Evolutionary conservation across 2,329 filamentous ascomycete species (phyloP), one percentile per base, ranked within the genome.

Genomic region (Alternaria alternata): DNA sequence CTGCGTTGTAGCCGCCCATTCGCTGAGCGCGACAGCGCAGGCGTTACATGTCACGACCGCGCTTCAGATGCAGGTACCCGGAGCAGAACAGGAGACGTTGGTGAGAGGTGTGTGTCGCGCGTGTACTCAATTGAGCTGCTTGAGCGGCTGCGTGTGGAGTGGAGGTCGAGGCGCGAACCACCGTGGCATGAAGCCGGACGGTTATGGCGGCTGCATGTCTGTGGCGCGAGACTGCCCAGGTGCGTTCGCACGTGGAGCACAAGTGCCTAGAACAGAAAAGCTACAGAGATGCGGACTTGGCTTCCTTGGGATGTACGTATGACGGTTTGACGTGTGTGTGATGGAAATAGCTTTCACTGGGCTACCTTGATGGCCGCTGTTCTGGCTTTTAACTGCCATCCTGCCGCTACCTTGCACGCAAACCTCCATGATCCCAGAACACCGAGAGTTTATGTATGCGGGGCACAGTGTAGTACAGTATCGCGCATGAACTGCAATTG

Each of bases 1-100:
- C 54, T 36, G 43, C 43, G n/a, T 52, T 55, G 41, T 51, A 49
- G 61, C 57, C 32, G 22, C 48, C 22, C 47, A 70, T 70, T 70
- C 66, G 69, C 44, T 44, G 51, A 8, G 16, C 11, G 8, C 20
- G 22, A 12, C 34, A 28, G 41, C 49, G 46, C 41, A 51, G 22
- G 57, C 57, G 63, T 62, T 61, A 63, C 62, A 63, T 55, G 63
- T 66, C 58, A 56, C 64, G 64, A 57, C 64, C 61, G 61, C 67
- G 69, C 69, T 66, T 70, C 67, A 71, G 54, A 53, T 59, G 48
- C 57, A 60, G 53, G 57, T 60, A 60, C 57, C 44, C 47, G 47
- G 46, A 46, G 60, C 67, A 51, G 61, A 54, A 70, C 63, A 57
- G 48, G 41, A 61, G 44, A 38, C 53, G 43, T 62, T 61, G 39